Evolutionary conservation across 148 eudicot genomes (phyloP).

Genomic region (Vaccinium vitisidaea): DNA sequence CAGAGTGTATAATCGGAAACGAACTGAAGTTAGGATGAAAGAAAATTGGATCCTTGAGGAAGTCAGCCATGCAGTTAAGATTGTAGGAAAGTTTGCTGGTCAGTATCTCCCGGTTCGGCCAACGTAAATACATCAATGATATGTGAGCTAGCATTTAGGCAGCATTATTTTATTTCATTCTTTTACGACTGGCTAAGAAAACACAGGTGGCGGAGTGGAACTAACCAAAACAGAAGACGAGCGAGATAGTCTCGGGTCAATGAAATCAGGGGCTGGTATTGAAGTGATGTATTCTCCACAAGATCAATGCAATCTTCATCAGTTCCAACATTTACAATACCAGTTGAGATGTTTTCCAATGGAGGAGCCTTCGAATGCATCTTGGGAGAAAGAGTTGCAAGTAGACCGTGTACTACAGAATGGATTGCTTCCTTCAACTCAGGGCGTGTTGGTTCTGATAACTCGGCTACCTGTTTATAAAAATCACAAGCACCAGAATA

Average conservation of each 20-base stretch:
- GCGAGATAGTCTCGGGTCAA: slow-evolving; percentile 91
- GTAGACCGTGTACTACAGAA: slow-evolving; percentile 90
- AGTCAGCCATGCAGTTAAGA: background rate
- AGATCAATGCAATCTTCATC: slow-evolving; percentile 71
- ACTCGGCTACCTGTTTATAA: slow-evolving; percentile 75
- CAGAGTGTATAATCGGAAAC: background rate
- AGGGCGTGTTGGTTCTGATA: slow-evolving; percentile 85
- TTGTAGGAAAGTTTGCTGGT: background rate
- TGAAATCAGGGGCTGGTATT: slow-evolving; percentile 81
- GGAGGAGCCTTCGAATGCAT: slow-evolving; percentile 85
- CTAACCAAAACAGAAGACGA: slow-evolving; percentile 87
- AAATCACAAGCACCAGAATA: slow-evolving; percentile 1
- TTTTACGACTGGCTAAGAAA: background rate
- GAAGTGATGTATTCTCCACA: slow-evolving; percentile 81
- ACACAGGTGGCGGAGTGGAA: background rate
- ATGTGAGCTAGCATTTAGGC: background rate
- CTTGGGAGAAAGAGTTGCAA: slow-evolving; percentile 92
- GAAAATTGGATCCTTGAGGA: background rate
- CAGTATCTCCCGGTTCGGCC: background rate
- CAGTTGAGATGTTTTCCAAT: slow-evolving; percentile 56
- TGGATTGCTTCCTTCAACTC: slow-evolving; percentile 75
- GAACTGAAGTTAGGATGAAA: background rate
- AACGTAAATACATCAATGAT: background rate
- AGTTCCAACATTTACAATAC: slow-evolving; percentile 45
- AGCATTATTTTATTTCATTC: background rate